Base-by-base conservation (phyloP, 306 rosid genomes). In the Vachellia collinsii region DNA sequence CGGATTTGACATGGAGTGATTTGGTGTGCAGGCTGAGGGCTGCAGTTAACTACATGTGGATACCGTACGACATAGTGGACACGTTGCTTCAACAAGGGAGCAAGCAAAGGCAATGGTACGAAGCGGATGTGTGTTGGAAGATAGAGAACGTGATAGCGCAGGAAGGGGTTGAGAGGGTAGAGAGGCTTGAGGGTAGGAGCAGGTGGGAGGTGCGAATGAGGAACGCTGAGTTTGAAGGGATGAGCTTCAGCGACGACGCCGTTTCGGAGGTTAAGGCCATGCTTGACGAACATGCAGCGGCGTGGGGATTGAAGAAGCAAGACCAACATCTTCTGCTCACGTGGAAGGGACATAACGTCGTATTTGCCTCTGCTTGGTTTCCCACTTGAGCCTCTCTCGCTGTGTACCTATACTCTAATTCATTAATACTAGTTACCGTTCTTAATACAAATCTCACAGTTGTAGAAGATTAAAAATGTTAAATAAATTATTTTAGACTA, bases 261-360 rank as follows among this genome's bases (percentile, higher is more conserved):
- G 87, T 90, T 34, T 72, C 73, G 43, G 99, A 95, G 84, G 97
- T 95, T 63, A 91, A 91, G 84, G 70, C 77, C 1, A 89, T 93
- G 97, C 94, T 95, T 0, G 99, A 91, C 73, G 98, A 93, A 65
- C 97, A 95, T 81, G 96, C 98, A 3, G 98, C 94, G 1, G 99
- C 98, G 1, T 95, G 99, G 99, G 98, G 99, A 2, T 59, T 93
- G 46, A 95, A 95, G 97, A 91, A 86, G 69, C 96, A 93, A 54
- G 99, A 93, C 5, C 88, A 90, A 8, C 83, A 88, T 76, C 85
- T 95, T 59, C 77, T 95, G 71, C 96, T 95, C 29, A 95, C 99
- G 0, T 95, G 99, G 99, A 95, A 95, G 79, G 99, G 99, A 0
- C 99, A 95, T 74, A 90, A 95, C 68, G 98, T 93, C 16, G 87